phyloP scores from a whole-genome alignment of 495 filamentous ascomycete species.

The Penicillium dipodomyicola region DNA sequence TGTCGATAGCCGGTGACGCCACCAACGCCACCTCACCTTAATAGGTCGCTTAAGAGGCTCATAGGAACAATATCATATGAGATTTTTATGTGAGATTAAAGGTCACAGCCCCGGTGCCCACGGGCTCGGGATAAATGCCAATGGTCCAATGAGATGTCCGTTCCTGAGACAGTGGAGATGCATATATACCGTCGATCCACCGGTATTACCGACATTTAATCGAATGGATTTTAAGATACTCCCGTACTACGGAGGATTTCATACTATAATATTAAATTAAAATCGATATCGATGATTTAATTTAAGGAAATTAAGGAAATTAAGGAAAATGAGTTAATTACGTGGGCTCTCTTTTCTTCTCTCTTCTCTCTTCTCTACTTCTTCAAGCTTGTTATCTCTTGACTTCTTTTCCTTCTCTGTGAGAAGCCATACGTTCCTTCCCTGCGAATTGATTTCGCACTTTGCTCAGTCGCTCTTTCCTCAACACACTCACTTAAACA shows the following conservation, averaged over 20 bases:
- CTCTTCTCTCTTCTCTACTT: slow-evolving; percentile 24
- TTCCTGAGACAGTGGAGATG: slow-evolving; percentile 19
- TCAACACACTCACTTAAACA: background rate
- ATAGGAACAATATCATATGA: background rate
- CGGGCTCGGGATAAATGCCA: background rate
- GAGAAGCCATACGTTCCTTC: slow-evolving; percentile 42
- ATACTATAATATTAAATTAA: slow-evolving; percentile 1
- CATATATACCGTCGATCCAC: slow-evolving; percentile 8
- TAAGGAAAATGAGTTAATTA: slow-evolving; percentile 17
- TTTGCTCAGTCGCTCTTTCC: slow-evolving; percentile 25
- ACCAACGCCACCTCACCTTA: background rate
- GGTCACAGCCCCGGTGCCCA: background rate
- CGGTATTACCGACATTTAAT: background rate
- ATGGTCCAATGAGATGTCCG: slow-evolving; percentile 5
- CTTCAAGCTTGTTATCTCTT: slow-evolving; percentile 22
- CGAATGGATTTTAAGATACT: background rate
- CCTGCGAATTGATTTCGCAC: slow-evolving; percentile 52
- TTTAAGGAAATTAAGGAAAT: slow-evolving; percentile 13
- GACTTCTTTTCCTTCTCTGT: slow-evolving; percentile 28
- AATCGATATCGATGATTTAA: background rate
- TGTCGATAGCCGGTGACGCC: background rate
- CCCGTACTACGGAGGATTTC: background rate
- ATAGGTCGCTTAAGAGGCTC: slow-evolving; percentile 1
- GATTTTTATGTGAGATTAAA: slow-evolving; percentile 10
- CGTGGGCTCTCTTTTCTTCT: slow-evolving; percentile 23